Base-by-base conservation (phyloP, 1,284 basidiomycete genomes). In the Ganoderma lucidum region DNA sequence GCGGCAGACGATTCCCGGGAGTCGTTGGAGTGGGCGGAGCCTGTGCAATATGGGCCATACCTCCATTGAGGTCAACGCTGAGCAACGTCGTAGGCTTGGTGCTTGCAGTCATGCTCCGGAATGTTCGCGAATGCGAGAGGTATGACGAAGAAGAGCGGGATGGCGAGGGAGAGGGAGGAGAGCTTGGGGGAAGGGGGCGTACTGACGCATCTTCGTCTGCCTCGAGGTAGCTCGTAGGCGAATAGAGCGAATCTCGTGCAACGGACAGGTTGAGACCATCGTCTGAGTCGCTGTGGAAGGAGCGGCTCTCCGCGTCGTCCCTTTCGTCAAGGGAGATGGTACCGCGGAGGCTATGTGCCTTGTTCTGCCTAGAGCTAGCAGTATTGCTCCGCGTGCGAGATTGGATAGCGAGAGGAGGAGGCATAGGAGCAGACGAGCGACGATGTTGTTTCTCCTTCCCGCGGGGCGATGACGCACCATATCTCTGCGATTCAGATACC, bases 51-150 rank as follows among this genome's bases (percentile, higher is more conserved):
- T 96, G 96, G 9, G 92, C 96, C 84, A 95, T 91, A 17, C 92
- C 90, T 70, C 88, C 90, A 6, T 89, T 87, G 19, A 95, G 82
- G 76, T 98, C 96, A 70, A 97, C 88, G 74, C 94, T 96, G 56
- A 98, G 86, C 35, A 98, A 81, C 0, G 97, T 99, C 2, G 97
- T 99, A 2, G 96, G 97, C 80, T 98, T 98, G 6, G 97, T 99
- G 77, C 94, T 96, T 0, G 95, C 94, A 30, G 93, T 88, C 75
- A 93, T 91, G 77, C 92, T 94, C 77, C 87, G 85, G 82, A 94
- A 93, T 5, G 93, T 94, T 63, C 90, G 87, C n/a, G 91, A 86
- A 77, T 94, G 87, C 17, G 92, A 93, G 55, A 93, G 84, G 79
- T 93, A 93, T 1, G 93, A 93, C 0, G 92, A 92, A 10, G 93